Conservation (phyloP, 306 rosid genomes). For the Quercus parvula region DNA sequence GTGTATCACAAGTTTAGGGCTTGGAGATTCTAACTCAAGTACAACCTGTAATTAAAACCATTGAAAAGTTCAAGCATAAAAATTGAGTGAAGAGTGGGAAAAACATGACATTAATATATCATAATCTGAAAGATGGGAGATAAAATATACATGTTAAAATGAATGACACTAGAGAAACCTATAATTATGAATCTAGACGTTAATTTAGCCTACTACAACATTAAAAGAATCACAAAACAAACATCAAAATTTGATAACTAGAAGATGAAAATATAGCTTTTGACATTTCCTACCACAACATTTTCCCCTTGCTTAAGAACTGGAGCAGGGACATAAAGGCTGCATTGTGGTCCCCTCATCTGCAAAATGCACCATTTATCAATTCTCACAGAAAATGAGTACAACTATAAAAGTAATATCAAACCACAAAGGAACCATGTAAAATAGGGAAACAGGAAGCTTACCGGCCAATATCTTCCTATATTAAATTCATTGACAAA, state of each 20-base stretch:
- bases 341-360: slow-evolving; percentile 90
- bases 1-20: slow-evolving; percentile 45
- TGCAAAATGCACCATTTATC: slow-evolving; percentile 27
- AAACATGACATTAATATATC: background rate
- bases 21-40: slow-evolving; percentile 76
- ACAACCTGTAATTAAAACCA: slow-evolving; percentile 45
- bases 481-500: slow-evolving; percentile 72
- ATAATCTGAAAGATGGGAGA: background rate
- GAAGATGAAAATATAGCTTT: background rate
- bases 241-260: background rate
- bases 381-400: slow-evolving; percentile 6
- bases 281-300: slow-evolving; percentile 52
- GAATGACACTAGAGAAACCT: background rate
- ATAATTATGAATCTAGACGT: slow-evolving; percentile 1
- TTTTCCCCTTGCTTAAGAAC: slow-evolving; percentile 67
- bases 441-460: slow-evolving; percentile 4
- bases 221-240: background rate
- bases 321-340: slow-evolving; percentile 86
- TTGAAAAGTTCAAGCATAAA: background rate
- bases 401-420: background rate
- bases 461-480: slow-evolving; percentile 98
- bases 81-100: background rate
- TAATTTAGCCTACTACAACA: background rate
- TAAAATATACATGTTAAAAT: background rate
- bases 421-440: slow-evolving; percentile 3